A percentile compares a stretch with the other conserved stretches of the same genome.
Evolutionary conservation across 2,329 filamentous ascomycete genomes (phyloP).

Genomic region (Coniella lustricola): DNA sequence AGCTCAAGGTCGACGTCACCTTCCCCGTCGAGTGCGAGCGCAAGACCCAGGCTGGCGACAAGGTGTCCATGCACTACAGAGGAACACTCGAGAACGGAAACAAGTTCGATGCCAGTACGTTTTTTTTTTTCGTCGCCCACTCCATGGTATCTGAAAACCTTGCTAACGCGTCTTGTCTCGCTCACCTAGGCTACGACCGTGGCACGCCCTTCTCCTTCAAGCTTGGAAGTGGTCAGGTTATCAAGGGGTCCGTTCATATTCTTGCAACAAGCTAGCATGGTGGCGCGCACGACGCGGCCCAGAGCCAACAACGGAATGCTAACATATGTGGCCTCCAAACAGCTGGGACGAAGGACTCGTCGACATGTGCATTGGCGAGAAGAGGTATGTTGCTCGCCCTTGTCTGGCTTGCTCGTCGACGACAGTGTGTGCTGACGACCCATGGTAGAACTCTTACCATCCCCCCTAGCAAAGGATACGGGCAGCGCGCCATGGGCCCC

Average conservation of each 20-base stretch:
- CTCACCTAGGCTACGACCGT: conserved; percentile 60
- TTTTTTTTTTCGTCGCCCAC: neutral
- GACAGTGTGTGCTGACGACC: conserved; percentile 12
- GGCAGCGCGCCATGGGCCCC: conserved; percentile 65
- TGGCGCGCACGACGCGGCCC: neutral
- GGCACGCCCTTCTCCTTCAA: conserved; percentile 69
- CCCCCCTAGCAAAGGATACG: conserved; percentile 80
- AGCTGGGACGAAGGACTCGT: conserved; percentile 87
- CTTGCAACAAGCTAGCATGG: neutral
- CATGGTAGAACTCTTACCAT: conserved; percentile 67
- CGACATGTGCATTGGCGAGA: conserved; percentile 95
- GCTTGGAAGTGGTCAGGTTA: conserved; percentile 76
- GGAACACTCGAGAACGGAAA: conserved; percentile 71
- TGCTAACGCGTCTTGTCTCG: neutral
- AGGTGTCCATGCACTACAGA: conserved; percentile 79
- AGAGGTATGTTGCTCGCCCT: conserved; percentile 41
- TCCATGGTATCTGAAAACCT: neutral
- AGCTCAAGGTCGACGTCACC: conserved; percentile 73
- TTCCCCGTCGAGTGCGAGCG: conserved; percentile 69
- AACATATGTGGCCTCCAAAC: conserved; percentile 18
- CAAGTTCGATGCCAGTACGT: conserved; percentile 72
- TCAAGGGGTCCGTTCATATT: conserved; percentile 63
- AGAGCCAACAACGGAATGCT: neutral
- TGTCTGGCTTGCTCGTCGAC: neutral
- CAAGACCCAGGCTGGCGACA: conserved; percentile 70